A percentile compares a stretch with the other conserved stretches of the same genome.
These are phyloP conservation scores for Trichophyton benhamiae DNA, from an alignment of 2,329 filamentous ascomycete species.

Conservation along the genomic window DNA sequence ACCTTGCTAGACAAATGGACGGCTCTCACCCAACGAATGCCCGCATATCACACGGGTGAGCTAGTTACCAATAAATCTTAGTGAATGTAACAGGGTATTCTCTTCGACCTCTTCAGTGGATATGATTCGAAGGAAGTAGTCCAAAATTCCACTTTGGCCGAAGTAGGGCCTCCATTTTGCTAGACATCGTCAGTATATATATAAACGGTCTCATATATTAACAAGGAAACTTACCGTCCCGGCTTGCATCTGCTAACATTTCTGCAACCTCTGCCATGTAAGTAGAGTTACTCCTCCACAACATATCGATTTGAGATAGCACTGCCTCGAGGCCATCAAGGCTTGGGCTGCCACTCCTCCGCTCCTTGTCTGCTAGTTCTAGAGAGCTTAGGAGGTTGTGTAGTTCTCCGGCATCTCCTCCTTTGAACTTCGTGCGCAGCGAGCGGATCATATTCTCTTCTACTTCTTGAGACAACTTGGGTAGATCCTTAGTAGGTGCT, in stretches of 20 bases:
- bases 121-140: slow-evolving; percentile 31
- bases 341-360: slow-evolving; percentile 16
- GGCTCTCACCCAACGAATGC: too few relatives aligned
- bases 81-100: slow-evolving; percentile 27
- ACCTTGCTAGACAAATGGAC: too few relatives aligned
- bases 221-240: slow-evolving; percentile 27
- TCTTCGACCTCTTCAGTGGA: slow-evolving; percentile 21
- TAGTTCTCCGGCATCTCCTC: slow-evolving; percentile 18
- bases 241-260: slow-evolving; percentile 31
- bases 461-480: slow-evolving; percentile 18
- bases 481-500: slow-evolving; percentile 13
- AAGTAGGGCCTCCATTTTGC: slow-evolving; percentile 30
- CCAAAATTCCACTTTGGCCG: slow-evolving; percentile 29
- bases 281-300: slow-evolving; percentile 28
- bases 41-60: too few relatives aligned
- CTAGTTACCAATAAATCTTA: slow-evolving; percentile 32
- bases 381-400: slow-evolving; percentile 22
- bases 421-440: slow-evolving; percentile 23
- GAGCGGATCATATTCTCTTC: slow-evolving; percentile 25
- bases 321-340: slow-evolving; percentile 19
- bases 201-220: background rate
- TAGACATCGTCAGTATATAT: slow-evolving; percentile 13
- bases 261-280: slow-evolving; percentile 27
- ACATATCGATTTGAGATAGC: slow-evolving; percentile 20
- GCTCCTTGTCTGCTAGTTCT: slow-evolving; percentile 20